A percentile compares a stretch with the other conserved stretches of the same genome.
These are phyloP conservation scores for Priceomyces fermenticarens DNA, from an alignment of 805 yeast genomes.

Conservation along the genomic window DNA sequence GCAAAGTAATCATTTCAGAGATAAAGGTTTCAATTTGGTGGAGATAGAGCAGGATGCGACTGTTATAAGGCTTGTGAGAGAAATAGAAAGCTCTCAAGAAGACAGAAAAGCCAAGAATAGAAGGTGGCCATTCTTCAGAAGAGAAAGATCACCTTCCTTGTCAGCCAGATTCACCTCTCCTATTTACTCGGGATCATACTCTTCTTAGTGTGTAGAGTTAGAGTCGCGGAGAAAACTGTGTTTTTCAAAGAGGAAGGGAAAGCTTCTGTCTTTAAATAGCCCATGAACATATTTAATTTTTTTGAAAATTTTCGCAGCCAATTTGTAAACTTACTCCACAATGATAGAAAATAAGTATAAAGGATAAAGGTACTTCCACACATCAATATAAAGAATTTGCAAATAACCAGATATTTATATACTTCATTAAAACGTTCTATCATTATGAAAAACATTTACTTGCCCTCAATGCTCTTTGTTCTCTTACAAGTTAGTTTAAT, in stretches of 20 bases:
- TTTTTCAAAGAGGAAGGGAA: not conserved
- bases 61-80: slow-evolving; percentile 63
- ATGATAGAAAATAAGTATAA: not conserved
- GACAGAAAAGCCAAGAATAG: slow-evolving; percentile 45
- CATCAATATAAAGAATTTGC: not conserved
- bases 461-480: too few relatives aligned
- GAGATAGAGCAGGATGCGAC: slow-evolving; percentile 77
- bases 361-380: too few relatives aligned
- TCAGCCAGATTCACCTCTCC: too few relatives aligned
- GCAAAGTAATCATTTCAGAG: slow-evolving; percentile 29
- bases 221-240: too few relatives aligned
- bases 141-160: too few relatives aligned
- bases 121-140: not conserved
- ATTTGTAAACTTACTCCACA: slow-evolving; percentile 4
- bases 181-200: too few relatives aligned
- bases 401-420: not conserved
- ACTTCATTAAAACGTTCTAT: not conserved
- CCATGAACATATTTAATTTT: not conserved
- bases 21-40: slow-evolving; percentile 55
- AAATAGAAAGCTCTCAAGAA: slow-evolving; percentile 51
- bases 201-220: too few relatives aligned
- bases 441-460: too few relatives aligned
- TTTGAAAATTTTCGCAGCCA: slow-evolving; percentile 4
- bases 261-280: not conserved
- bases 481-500: too few relatives aligned